A percentile compares a stretch with the other conserved stretches of the same genome.
Evolutionary conservation across 345 rosid genomes (phyloP).

Genomic region (Syzygium aromaticum): DNA sequence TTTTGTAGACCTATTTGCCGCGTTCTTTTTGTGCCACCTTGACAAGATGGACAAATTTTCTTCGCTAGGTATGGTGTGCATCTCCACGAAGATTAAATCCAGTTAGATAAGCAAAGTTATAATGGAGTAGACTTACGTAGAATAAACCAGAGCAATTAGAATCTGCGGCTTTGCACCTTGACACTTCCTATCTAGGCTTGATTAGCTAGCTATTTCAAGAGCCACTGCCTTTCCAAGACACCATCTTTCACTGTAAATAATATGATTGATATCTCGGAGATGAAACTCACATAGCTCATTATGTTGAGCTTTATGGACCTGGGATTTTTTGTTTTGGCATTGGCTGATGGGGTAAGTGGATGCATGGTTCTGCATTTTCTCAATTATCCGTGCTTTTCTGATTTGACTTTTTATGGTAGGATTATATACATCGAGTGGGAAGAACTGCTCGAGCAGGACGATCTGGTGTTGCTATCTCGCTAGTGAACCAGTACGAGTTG

Average conservation of each 20-base stretch:
- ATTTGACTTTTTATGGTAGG: conserved; percentile 32
- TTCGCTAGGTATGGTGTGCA: not conserved
- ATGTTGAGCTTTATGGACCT: not conserved
- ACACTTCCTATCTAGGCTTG: not conserved
- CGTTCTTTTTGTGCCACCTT: not conserved
- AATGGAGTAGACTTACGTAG: not conserved
- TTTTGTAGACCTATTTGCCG: not conserved
- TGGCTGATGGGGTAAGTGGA: not conserved
- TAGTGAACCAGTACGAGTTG: conserved; percentile 81
- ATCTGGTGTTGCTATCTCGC: conserved; percentile 86
- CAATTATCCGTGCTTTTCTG: not conserved
- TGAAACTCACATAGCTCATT: not conserved
- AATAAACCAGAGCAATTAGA: not conserved
- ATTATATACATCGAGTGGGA: conserved; percentile 85
- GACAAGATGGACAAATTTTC: not conserved
- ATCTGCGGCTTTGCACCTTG: not conserved
- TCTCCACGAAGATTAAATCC: not conserved
- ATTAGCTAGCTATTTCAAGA: not conserved
- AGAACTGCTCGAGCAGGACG: conserved; percentile 98
- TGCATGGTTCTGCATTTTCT: not conserved
- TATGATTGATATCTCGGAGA: not conserved
- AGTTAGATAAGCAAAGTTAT: not conserved
- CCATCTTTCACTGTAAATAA: not conserved
- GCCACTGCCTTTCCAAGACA: not conserved
- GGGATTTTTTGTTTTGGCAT: not conserved